phyloP scores from a whole-genome alignment of 768 basidiomycete species.

The Dentipellis sp. region DNA sequence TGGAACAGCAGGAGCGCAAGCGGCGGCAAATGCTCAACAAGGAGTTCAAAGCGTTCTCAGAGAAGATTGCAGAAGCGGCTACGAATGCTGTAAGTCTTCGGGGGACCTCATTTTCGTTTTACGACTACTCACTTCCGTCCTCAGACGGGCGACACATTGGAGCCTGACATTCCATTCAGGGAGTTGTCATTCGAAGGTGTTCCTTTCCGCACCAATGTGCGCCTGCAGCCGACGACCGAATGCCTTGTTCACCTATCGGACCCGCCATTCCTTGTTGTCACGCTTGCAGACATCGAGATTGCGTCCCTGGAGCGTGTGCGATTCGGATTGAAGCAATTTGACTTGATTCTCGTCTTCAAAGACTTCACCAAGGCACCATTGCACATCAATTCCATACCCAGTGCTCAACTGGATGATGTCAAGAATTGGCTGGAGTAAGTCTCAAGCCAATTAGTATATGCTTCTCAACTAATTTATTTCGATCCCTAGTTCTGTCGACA shows the following conservation, averaged over 20 bases:
- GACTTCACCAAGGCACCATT: constrained; percentile 89
- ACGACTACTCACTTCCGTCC: constrained; percentile 1
- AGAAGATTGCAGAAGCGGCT: constrained; percentile 82
- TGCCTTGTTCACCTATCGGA: constrained; percentile 94
- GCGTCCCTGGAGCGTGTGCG: constrained; percentile 96
- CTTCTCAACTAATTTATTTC: constrained; percentile 1
- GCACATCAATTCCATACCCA: constrained; percentile 95
- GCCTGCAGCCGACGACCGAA: constrained; percentile 93
- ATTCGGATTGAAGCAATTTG: constrained; percentile 93
- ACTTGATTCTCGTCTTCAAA: constrained; percentile 94
- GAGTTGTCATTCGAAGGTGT: constrained; percentile 97
- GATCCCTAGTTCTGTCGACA: constrained; percentile 78
- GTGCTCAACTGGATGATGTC: constrained; percentile 85
- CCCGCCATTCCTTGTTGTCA: constrained; percentile 92
- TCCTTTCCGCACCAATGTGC: constrained; percentile 89
- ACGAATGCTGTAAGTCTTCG: constrained; percentile 49
- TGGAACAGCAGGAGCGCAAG: constrained; percentile 94
- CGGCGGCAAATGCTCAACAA: constrained; percentile 84
- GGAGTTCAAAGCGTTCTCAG: constrained; percentile 89
- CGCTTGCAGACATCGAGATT: constrained; percentile 90
- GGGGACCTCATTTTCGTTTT: neutral
- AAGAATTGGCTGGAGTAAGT: constrained; percentile 98
- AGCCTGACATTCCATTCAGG: constrained; percentile 94
- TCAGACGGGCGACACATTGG: constrained; percentile 75
- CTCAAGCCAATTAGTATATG: neutral